phyloP scores from a whole-genome alignment of 306 rosid species.

The Medicago truncatula region MtrunA17r5.0-ANR NC_053048.1:3954501-3955000 shows the following conservation, averaged over 20 bases:
- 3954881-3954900: conserved; percentile 4
- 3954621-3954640: conserved; percentile 17
- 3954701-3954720: conserved; percentile 32
- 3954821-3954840: conserved; percentile 97
- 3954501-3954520: conserved; percentile 59
- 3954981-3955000: neutral
- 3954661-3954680: neutral
- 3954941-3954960: neutral
- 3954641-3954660: neutral
- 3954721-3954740: conserved; percentile 53
- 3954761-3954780: conserved; percentile 79
- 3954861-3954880: conserved; percentile 36
- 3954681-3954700: neutral
- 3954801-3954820: conserved; percentile 82
- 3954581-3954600: conserved; percentile 75
- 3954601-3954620: conserved; percentile 95
- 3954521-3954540: conserved; percentile 65
- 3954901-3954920: neutral
- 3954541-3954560: conserved; percentile 73
- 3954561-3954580: conserved; percentile 73
- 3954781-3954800: conserved; percentile 71
- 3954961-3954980: conserved; percentile 19
- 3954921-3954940: neutral
- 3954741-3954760: conserved; percentile 87
- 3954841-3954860: conserved; percentile 99